Evolutionary conservation across 345 rosid genomes (phyloP).

Genomic region (Aquilaria sinensis): DNA sequence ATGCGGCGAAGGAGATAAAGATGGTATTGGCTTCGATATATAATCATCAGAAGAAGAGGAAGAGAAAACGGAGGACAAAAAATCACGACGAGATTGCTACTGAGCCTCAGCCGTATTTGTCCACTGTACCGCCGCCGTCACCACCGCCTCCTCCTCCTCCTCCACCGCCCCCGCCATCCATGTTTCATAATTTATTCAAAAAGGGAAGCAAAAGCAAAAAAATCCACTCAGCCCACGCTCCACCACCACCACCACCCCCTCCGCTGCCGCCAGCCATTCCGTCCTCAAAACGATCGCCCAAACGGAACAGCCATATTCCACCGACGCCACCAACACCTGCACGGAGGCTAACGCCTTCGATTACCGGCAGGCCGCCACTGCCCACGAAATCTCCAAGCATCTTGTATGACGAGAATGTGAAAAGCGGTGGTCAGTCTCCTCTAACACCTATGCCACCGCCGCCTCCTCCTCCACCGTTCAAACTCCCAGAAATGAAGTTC

Average conservation of each 20-base stretch:
- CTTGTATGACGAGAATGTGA: conserved; percentile 26
- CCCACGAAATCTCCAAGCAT: conserved; percentile 29
- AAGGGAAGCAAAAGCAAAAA: conserved; percentile 55
- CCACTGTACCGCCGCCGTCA: conserved; percentile 30
- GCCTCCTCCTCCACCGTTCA: conserved; percentile 65
- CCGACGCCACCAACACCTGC: conserved; percentile 30
- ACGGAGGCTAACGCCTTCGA: conserved; percentile 10
- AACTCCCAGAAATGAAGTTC: conserved; percentile 35
- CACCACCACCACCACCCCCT: conserved; percentile 38
- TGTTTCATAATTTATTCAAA: conserved; percentile 54
- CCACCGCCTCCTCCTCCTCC: conserved; percentile 61
- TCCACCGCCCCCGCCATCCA: conserved; percentile 57
- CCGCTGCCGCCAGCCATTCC: conserved; percentile 32
- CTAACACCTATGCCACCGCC: conserved; percentile 40
- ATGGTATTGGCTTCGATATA: conserved; percentile 55
- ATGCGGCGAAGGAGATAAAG: conserved; percentile 68
- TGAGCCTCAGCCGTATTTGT: conserved; percentile 15
- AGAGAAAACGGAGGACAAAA: conserved; percentile 48
- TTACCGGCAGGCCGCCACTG: conserved; percentile 54
- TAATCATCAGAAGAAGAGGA: conserved; percentile 44
- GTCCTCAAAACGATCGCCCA: conserved; percentile 16
- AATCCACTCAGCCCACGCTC: conserved; percentile 46
- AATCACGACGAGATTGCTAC: conserved; percentile 15
- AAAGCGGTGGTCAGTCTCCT: conserved; percentile 40
- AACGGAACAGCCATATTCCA: conserved; percentile 9